phyloP scores from a whole-genome alignment of 768 basidiomycete genomes.

The Termitomyces bulborhizus region DNA sequence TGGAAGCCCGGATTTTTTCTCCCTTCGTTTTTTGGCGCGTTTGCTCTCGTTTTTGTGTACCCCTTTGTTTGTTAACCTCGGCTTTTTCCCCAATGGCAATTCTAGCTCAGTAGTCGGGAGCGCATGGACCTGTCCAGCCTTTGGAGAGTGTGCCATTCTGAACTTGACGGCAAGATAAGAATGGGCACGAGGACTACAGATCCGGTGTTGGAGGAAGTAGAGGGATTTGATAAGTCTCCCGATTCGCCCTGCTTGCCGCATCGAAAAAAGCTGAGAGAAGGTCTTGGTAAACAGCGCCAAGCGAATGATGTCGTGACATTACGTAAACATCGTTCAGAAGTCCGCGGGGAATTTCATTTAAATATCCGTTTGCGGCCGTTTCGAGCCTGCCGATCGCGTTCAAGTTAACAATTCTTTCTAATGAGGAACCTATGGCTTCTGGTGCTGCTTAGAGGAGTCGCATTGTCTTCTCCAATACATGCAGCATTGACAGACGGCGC shows the following conservation, averaged over 20 bases:
- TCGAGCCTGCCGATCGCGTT: neutral
- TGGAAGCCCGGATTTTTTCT: conserved; percentile 36
- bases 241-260: conserved; percentile 2
- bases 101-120: conserved; percentile 15
- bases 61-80: conserved; percentile 14
- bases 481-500: neutral
- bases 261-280: conserved; percentile 4
- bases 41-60: conserved; percentile 22
- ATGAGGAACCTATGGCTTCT: conserved; percentile 12
- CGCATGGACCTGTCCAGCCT: conserved; percentile 16
- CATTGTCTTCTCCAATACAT: conserved; percentile 9
- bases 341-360: neutral
- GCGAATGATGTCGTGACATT: conserved; percentile 7
- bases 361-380: neutral
- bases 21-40: conserved; percentile 22
- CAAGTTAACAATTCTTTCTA: neutral
- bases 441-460: conserved; percentile 3
- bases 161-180: neutral
- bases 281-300: conserved; percentile 9
- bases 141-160: conserved; percentile 11
- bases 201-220: neutral
- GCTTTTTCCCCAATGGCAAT: conserved; percentile 23
- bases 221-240: conserved; percentile 1
- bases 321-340: conserved; percentile 4
- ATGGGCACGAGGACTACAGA: neutral